Evolutionary conservation across 2,329 filamentous ascomycete species (phyloP).

Genomic region (Alternaria sp.): DNA sequence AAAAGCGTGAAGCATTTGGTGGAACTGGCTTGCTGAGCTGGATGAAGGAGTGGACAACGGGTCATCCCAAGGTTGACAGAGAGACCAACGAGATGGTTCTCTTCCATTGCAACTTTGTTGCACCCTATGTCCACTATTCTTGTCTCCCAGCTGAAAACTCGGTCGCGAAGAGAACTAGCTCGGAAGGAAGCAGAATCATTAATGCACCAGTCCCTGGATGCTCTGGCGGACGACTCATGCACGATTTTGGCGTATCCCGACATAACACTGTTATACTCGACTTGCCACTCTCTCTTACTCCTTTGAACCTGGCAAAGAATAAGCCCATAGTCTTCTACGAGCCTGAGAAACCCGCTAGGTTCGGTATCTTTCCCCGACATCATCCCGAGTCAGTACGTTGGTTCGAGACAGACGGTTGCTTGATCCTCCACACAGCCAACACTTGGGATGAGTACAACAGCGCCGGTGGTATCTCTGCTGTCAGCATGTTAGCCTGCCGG

Average conservation of each 20-base stretch:
- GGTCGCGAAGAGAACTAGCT: constrained; percentile 13
- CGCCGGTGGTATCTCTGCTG: constrained; percentile 51
- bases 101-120: constrained; percentile 72
- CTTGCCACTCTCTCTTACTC: constrained; percentile 71
- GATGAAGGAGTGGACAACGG: constrained; percentile 76
- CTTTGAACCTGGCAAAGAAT: constrained; percentile 66
- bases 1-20: constrained; percentile 55
- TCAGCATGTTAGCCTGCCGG: constrained; percentile 73
- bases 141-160: constrained; percentile 55
- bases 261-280: constrained; percentile 74
- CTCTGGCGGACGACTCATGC: constrained; percentile 75
- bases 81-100: constrained; percentile 71
- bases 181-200: constrained; percentile 46
- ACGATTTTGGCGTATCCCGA: constrained; percentile 75
- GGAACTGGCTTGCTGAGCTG: constrained; percentile 66
- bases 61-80: constrained; percentile 73
- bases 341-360: constrained; percentile 65
- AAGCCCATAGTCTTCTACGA: constrained; percentile 69
- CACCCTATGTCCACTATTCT: constrained; percentile 74
- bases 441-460: constrained; percentile 67
- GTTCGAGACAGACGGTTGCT: constrained; percentile 74
- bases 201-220: constrained; percentile 69
- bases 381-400: constrained; percentile 66
- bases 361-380: constrained; percentile 73
- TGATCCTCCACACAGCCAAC: constrained; percentile 77